Conservation (phyloP, 192 early-diverging fungal species). For the Phlyctochytrium arcticum region DNA sequence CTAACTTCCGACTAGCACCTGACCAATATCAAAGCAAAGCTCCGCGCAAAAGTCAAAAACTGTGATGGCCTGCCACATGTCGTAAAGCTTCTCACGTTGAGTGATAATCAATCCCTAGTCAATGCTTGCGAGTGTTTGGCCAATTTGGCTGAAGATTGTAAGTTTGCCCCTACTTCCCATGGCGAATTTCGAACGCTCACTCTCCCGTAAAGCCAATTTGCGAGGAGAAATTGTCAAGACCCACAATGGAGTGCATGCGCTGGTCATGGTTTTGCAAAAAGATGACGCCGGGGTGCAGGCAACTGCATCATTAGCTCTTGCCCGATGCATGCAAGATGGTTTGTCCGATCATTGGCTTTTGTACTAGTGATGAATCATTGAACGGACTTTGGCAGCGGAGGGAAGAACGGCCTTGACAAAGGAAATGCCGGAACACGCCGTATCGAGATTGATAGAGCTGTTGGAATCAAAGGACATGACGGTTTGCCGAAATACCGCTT, state of each 20-base stretch:
- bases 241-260: constrained; percentile 17
- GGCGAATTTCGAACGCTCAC: no score
- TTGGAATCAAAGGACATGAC: constrained; percentile 38
- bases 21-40: constrained; percentile 32
- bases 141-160: constrained; percentile 52
- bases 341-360: background rate
- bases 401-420: constrained; percentile 28
- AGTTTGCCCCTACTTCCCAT: no score
- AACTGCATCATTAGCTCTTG: constrained; percentile 20
- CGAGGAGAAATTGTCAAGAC: constrained; percentile 28
- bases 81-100: constrained; percentile 30
- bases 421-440: constrained; percentile 25
- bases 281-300: constrained; percentile 19
- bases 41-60: constrained; percentile 31
- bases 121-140: constrained; percentile 50
- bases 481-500: constrained; percentile 50
- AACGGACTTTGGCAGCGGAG: constrained; percentile 20
- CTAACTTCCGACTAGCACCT: background rate
- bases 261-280: constrained; percentile 27
- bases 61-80: constrained; percentile 31
- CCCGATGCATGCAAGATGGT: constrained; percentile 33
- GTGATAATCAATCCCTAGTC: constrained; percentile 39
- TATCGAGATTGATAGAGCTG: constrained; percentile 38
- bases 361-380: background rate
- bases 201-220: constrained; percentile 11